Evolutionary conservation across 2,329 filamentous ascomycete genomes (phyloP).

Genomic region (Madurella fahalii): DNA sequence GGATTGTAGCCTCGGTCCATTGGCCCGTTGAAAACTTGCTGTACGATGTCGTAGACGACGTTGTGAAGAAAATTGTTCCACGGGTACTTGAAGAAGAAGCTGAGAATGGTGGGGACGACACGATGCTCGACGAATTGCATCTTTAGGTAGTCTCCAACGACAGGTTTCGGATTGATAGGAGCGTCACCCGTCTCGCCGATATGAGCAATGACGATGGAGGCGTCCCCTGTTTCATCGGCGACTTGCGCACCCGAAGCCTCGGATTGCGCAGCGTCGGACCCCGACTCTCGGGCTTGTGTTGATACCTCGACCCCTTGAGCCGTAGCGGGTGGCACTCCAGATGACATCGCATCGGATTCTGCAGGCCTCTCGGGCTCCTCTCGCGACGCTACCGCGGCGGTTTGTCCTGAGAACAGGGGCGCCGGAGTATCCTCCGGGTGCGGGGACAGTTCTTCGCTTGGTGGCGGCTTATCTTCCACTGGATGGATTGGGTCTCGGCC

Average conservation of each 20-base stretch:
- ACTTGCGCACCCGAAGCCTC: constrained; percentile 3
- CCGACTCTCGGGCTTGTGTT: neutral
- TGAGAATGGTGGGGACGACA: constrained; percentile 91
- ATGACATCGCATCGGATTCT: constrained; percentile 1
- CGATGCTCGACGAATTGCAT: constrained; percentile 93
- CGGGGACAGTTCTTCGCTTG: constrained; percentile 15
- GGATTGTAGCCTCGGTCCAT: constrained; percentile 96
- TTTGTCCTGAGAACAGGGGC: constrained; percentile 48
- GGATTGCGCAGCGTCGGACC: constrained; percentile 1
- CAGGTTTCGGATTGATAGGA: constrained; percentile 45
- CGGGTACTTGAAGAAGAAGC: constrained; percentile 96
- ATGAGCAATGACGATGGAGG: constrained; percentile 28
- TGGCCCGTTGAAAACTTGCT: constrained; percentile 97
- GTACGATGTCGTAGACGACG: constrained; percentile 97
- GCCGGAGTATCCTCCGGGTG: constrained; percentile 58
- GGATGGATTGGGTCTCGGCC: constrained; percentile 1
- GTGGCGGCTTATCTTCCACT: constrained; percentile 4
- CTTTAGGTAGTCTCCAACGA: constrained; percentile 92
- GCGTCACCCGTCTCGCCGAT: constrained; percentile 22
- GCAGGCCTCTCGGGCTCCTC: neutral
- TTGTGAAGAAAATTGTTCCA: constrained; percentile 99
- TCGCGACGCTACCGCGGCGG: neutral
- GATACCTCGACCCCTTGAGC: constrained; percentile 3
- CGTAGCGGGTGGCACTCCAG: constrained; percentile 3
- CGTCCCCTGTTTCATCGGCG: constrained; percentile 27